Base-by-base conservation (phyloP, 768 basidiomycete genomes). In the Hypsizygus marmoreus region DNA sequence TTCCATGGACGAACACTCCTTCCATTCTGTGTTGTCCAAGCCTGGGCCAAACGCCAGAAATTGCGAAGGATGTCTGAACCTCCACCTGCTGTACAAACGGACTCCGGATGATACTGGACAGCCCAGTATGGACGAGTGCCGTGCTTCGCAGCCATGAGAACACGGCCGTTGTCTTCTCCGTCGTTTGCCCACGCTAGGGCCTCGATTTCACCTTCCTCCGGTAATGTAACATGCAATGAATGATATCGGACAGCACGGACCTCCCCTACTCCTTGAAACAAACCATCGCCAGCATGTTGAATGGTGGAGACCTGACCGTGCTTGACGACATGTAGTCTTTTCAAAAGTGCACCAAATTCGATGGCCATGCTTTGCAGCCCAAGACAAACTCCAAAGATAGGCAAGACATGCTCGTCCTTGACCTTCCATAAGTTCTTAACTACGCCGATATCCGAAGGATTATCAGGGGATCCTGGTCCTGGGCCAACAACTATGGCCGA, bases 31-130 rank as follows among this genome's bases (percentile, higher is more conserved):
- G 54, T 58, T 3, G 73, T 68, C 87, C 88, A 91, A 6, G 64
- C 62, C 40, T 74, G 70, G 14, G 87, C 82, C 14, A 89, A 69
- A 17, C 64, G 63, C 87, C 87, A 91, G 59, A 91, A 91, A 62
- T 90, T 92, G 16, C 63, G 63, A 45, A 91, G 51, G 12, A 90
- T 79, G 45, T 83, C 75, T n/a, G 75, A 56, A 1, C 89, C 89
- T 5, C 85, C 86, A 2, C 76, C 79, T 32, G 72, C 68, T 2
- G 89, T 92, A 54, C 86, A 75, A 3, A 87, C 79, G 4, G 90
- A 92, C 60, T 92, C 91, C 5, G 91, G 91, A 60, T 93, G 91
- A 61, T 92, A 93, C 58, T 93, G 91, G 17, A 93, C 91, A 3
- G 86, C 89, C 85, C 87, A 92, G 57, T 90, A 88, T 4, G 91